Evolutionary conservation across 169 alveolate species (phyloP), one percentile per base, ranked within the genome.

Genomic region (Amoebophrya sp.): DNA sequence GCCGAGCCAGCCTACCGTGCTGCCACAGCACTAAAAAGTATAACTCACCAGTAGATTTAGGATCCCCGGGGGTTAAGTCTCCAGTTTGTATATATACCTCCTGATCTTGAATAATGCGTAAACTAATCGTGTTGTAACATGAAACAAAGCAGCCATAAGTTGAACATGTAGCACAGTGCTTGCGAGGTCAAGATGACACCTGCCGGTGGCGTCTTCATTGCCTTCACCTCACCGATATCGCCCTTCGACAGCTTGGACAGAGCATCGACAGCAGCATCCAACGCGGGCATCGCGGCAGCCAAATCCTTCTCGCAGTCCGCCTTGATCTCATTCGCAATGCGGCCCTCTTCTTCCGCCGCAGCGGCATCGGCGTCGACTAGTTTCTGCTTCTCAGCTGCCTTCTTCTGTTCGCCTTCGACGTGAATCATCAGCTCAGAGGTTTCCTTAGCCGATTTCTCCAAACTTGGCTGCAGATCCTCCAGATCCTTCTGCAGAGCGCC

Each of bases 141-240:
- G n/a, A n/a, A n/a, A n/a, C n/a, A 89, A 91, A 92, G 92, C 24
- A 92, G 93, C 93, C 89, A 93, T 40, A 95, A 95, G 36, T 94
- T 94, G 93, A 95, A 96, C 95, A 96, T 95, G 94, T 96, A 95
- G 96, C 97, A 96, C 94, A 95, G 93, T 34, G 97, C 98, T 92
- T 95, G 96, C 93, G 95, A 93, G 90, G 96, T 96, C 90, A 95
- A 92, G 29, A 94, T 93, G 41, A 97, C 97, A 29, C 97, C 98
- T 1, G 96, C 96, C 10, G 97, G 97, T 3, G 99, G 99, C 0
- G 96, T 95, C 93, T 95, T 96, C 96, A 96, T 96, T 41, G 98
- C 95, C 93, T 97, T 98, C 93, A 98, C 95, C 95, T 98, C 99
- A 38, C 97, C 96, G 90, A 98, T 97, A 95, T 98, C 99, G 55